A percentile compares a stretch with the other conserved stretches of the same genome.
Conservation (phyloP, 208 protist genomes). For the Trypanosoma melophagium region DNA sequence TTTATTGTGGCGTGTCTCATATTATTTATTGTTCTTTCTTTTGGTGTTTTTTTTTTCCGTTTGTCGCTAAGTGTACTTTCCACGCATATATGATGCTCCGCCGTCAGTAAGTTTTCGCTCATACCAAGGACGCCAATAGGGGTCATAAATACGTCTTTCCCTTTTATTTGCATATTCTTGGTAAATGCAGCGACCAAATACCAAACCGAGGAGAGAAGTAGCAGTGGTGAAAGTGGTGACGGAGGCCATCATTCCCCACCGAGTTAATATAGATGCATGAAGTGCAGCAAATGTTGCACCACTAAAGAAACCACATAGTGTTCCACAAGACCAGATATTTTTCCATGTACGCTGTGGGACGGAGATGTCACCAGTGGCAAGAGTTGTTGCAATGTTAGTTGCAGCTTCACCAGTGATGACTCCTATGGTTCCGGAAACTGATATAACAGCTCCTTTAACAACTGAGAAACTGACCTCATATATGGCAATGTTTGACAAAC, state of each 20-base stretch:
- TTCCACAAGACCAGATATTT: slow-evolving; percentile 44
- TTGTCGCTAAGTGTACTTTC: slow-evolving; percentile 54
- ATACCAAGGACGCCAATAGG: slow-evolving; percentile 84
- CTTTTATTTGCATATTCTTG: slow-evolving; percentile 54
- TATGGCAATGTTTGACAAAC: slow-evolving; percentile 54
- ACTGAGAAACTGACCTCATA: slow-evolving; percentile 63
- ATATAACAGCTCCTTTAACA: slow-evolving; percentile 56
- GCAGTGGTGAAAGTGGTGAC: slow-evolving; percentile 32
- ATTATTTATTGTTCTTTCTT: not conserved
- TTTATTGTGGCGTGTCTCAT: not conserved
- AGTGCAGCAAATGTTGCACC: slow-evolving; percentile 50
- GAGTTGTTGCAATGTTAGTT: slow-evolving; percentile 29
- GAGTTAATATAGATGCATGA: slow-evolving; percentile 55
- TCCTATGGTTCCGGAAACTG: slow-evolving; percentile 46
- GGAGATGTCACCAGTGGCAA: slow-evolving; percentile 37
- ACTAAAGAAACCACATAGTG: slow-evolving; percentile 43
- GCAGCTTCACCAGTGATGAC: slow-evolving; percentile 50
- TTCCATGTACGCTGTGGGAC: slow-evolving; percentile 63
- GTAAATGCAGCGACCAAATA: slow-evolving; percentile 65
- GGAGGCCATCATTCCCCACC: slow-evolving; percentile 53
- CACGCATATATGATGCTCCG: slow-evolving; percentile 64
- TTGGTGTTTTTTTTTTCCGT: not conserved
- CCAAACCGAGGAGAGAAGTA: slow-evolving; percentile 35
- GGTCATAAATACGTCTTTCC: slow-evolving; percentile 62
- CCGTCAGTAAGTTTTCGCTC: slow-evolving; percentile 38